A percentile compares a stretch with the other conserved stretches of the same genome.
These are phyloP conservation scores for Protomyces arabidopsidicola DNA, from an alignment of 1,139 yeast genomes.

Conservation along the genomic window DNA sequence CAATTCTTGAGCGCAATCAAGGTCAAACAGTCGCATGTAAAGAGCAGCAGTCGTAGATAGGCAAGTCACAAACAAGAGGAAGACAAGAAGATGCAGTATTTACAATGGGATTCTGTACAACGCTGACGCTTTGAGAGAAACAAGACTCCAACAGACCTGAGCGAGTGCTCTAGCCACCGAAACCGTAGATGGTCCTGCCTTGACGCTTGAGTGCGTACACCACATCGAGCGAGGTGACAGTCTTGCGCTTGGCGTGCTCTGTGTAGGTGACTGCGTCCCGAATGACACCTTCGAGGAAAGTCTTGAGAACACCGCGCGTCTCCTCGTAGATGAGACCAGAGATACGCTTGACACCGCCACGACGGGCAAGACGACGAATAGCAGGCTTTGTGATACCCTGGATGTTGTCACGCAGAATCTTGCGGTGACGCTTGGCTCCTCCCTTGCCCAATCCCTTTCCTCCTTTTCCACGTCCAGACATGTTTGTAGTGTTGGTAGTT, in stretches of 20 bases:
- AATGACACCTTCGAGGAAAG: slow-evolving; percentile 93
- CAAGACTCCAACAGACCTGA: neutral
- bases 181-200: slow-evolving; percentile 99
- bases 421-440: slow-evolving; percentile 92
- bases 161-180: slow-evolving; percentile 76
- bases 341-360: slow-evolving; percentile 97
- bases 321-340: slow-evolving; percentile 94
- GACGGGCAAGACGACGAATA: slow-evolving; percentile 98
- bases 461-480: slow-evolving; percentile 65
- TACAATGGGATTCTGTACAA: neutral
- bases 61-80: neutral
- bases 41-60: too few relatives aligned
- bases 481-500: neutral
- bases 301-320: slow-evolving; percentile 92
- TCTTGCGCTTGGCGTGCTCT: slow-evolving; percentile 99
- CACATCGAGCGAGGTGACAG: slow-evolving; percentile 96
- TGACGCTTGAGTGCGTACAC: slow-evolving; percentile 99
- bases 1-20: too few relatives aligned
- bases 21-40: too few relatives aligned
- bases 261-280: slow-evolving; percentile 99
- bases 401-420: slow-evolving; percentile 97
- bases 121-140: neutral
- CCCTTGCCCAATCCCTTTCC: slow-evolving; percentile 98
- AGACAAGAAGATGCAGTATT: neutral
- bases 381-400: slow-evolving; percentile 99